These are phyloP conservation scores for Pascua guehoae DNA, from an alignment of 1,284 basidiomycete species.

Conservation along the genomic window DNA sequence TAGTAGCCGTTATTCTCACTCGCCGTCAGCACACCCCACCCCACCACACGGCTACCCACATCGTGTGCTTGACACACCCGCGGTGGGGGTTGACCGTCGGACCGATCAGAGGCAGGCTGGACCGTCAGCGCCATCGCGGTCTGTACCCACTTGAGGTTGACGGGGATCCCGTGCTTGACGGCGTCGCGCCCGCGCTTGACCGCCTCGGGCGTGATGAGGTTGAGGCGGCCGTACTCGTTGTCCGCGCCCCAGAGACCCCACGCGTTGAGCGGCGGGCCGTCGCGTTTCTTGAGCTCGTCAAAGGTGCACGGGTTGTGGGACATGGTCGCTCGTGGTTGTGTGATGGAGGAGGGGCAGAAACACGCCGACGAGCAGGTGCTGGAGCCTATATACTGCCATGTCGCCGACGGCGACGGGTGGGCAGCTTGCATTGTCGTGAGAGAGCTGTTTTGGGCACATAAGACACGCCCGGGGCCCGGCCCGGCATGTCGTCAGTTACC, in stretches of 20 bases:
- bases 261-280: constrained; percentile 33
- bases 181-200: constrained; percentile 26
- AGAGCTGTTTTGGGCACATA: too few relatives aligned
- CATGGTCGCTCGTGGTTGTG: too few relatives aligned
- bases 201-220: constrained; percentile 30
- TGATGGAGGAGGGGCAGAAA: too few relatives aligned
- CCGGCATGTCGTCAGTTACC: too few relatives aligned
- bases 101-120: constrained; percentile 13
- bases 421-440: too few relatives aligned
- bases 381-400: too few relatives aligned
- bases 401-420: too few relatives aligned
- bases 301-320: constrained; percentile 4
- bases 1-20: constrained; percentile 20
- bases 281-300: constrained; percentile 10
- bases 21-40: neutral
- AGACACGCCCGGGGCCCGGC: too few relatives aligned
- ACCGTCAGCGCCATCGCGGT: neutral
- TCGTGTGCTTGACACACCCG: constrained; percentile 15
- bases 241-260: constrained; percentile 33
- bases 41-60: constrained; percentile 14
- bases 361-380: too few relatives aligned
- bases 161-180: constrained; percentile 25
- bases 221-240: constrained; percentile 34
- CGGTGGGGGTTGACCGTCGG: constrained; percentile 8
- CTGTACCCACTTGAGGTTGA: constrained; percentile 36